phyloP scores from a whole-genome alignment of 1,284 basidiomycete genomes.

The Afroboletus lepidellus region DNA sequence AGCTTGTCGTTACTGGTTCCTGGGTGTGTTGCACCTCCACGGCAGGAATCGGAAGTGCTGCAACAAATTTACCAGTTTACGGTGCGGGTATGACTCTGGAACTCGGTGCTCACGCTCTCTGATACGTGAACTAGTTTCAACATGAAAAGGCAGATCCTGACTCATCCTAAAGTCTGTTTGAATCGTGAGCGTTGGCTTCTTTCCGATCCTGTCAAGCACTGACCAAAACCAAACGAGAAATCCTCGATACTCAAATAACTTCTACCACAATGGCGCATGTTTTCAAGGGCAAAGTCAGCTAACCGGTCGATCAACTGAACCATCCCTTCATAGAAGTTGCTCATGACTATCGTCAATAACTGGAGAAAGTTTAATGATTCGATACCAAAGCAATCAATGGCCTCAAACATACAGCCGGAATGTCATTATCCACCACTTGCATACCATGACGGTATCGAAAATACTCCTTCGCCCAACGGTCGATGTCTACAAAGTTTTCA shows the following conservation, averaged over 20 bases:
- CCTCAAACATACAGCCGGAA: conserved; percentile 21
- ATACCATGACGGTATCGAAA: conserved; percentile 23
- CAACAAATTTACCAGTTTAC: conserved; percentile 9
- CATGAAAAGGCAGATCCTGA: conserved; percentile 33
- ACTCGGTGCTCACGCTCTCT: conserved; percentile 24
- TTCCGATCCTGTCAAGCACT: neutral
- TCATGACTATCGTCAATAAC: conserved; percentile 31
- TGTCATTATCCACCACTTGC: conserved; percentile 13
- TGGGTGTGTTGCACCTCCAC: conserved; percentile 2
- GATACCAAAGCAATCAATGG: neutral
- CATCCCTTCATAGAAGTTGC: conserved; percentile 33
- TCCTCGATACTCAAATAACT: conserved; percentile 18
- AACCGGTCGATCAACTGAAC: conserved; percentile 30
- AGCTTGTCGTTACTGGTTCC: conserved; percentile 19
- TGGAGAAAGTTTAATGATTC: conserved; percentile 5
- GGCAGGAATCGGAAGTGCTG: conserved; percentile 18
- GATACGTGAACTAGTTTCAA: conserved; percentile 25
- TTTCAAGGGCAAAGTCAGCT: conserved; percentile 25
- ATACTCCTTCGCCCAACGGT: conserved; percentile 29
- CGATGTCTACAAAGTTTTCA: conserved; percentile 32
- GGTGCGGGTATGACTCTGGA: neutral
- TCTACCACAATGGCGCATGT: conserved; percentile 24
- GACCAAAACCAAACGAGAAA: conserved; percentile 33
- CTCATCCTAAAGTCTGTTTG: conserved; percentile 31
- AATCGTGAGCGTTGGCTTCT: neutral